Evolutionary conservation across 169 alveolate species (phyloP), one percentile per base, ranked within the genome.

Genomic region (Plasmodium fragile): DNA sequence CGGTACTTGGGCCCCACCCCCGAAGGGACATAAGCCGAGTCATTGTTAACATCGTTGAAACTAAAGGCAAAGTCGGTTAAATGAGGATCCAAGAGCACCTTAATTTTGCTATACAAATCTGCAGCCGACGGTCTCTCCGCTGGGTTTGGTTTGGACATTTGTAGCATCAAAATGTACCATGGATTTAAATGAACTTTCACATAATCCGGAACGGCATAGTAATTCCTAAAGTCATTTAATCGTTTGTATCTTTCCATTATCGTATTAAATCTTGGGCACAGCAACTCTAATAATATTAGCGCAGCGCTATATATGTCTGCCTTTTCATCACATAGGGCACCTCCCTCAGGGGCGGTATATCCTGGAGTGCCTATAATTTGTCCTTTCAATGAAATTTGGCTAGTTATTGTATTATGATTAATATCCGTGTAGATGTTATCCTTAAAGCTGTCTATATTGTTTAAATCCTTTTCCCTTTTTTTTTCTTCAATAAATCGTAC

Each of bases 291-390:
- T 53, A 97, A 93, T 52, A 97, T 96, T 92, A 97, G 89, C 16
- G 99, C 97, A 49, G 98, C 98, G 41, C 98, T 97, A 83, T 93
- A 97, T 16, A 97, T 96, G 80, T 97, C 99, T 11, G 98, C 99
- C 95, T 97, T 97, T 83, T 97, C 99, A 59, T 97, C 96, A 94
- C 99, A 97, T 80, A 96, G 87, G 4, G 97, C 98, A 16, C 99
- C 99, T 7, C 99, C 99, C 79, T 97, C 99, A 0, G 99, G 99
- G 0, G 99, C 98, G 36, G 98, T 96, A 94, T 97, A 97, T 18
- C 98, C 99, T 11, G 99, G 99, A 1, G 99, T 97, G 30, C 99
- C 99, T 32, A 97, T 97, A 11, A 97, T 95, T 71, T 97, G 98
- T 30, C 98, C 99, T 45, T 96, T 90, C 41, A 95, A 93, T 22